These are phyloP conservation scores for Dothistroma pini DNA, from an alignment of 2,329 filamentous ascomycete genomes.

Conservation along the genomic window DNA sequence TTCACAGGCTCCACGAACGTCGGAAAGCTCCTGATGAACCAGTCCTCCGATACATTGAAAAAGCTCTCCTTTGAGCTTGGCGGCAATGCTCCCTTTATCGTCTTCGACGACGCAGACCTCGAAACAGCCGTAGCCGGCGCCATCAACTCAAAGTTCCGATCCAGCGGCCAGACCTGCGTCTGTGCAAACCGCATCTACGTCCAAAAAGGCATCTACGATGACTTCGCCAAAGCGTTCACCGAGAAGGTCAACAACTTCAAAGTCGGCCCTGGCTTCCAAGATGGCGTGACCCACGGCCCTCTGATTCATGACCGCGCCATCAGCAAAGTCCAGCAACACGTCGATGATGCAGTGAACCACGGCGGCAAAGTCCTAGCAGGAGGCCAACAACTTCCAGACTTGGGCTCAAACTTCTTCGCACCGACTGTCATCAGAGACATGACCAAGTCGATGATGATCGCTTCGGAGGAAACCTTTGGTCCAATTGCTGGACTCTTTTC, in stretches of 20 bases:
- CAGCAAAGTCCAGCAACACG: slow-evolving; percentile 73
- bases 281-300: slow-evolving; percentile 72
- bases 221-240: slow-evolving; percentile 65
- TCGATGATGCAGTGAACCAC: slow-evolving; percentile 72
- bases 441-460: slow-evolving; percentile 78
- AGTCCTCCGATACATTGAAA: slow-evolving; percentile 79
- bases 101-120: slow-evolving; percentile 89
- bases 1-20: slow-evolving; percentile 77
- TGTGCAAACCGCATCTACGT: slow-evolving; percentile 73
- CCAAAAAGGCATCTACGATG: slow-evolving; percentile 72
- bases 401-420: slow-evolving; percentile 83
- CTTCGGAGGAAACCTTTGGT: slow-evolving; percentile 89
- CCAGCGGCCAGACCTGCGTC: slow-evolving; percentile 93
- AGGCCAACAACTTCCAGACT: slow-evolving; percentile 67
- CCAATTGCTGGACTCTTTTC: slow-evolving; percentile 87
- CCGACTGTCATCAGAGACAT: slow-evolving; percentile 87
- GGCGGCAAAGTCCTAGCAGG: slow-evolving; percentile 72
- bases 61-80: slow-evolving; percentile 87
- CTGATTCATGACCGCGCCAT: slow-evolving; percentile 82
- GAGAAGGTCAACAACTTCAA: slow-evolving; percentile 71
- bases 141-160: slow-evolving; percentile 83
- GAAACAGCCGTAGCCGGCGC: slow-evolving; percentile 73
- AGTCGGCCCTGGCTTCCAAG: slow-evolving; percentile 69
- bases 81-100: slow-evolving; percentile 93
- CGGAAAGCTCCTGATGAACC: slow-evolving; percentile 80